These are phyloP conservation scores for Globisporangium paddicum DNA, from an alignment of 352 stramenopile genomes.

Conservation along the genomic window DNA sequence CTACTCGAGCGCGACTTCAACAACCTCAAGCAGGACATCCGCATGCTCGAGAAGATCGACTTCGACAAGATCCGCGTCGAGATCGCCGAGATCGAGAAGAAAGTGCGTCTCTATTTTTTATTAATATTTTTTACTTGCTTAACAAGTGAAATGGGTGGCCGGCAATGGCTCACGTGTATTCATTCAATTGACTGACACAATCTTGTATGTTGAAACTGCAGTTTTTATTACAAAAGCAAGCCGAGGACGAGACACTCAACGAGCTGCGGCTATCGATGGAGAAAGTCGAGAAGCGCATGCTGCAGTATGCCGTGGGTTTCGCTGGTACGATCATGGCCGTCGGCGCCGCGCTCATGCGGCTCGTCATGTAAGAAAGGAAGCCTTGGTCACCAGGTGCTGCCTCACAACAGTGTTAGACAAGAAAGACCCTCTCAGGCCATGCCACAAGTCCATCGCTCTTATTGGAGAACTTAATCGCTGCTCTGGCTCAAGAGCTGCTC, in stretches of 20 bases:
- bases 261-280: conserved; percentile 86
- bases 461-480: conserved; percentile 1
- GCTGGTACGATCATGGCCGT: conserved; percentile 86
- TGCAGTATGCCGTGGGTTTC: conserved; percentile 86
- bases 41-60: conserved; percentile 88
- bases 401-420: neutral
- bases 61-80: conserved; percentile 89
- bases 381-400: neutral
- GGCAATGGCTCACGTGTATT: neutral
- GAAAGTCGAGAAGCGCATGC: conserved; percentile 86
- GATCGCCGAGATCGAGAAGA: conserved; percentile 84
- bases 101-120: conserved; percentile 14
- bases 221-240: conserved; percentile 87
- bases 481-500: conserved; percentile 20
- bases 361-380: conserved; percentile 48
- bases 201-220: neutral
- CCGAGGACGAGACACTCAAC: conserved; percentile 84
- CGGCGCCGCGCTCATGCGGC: conserved; percentile 62
- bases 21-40: conserved; percentile 88
- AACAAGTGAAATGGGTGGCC: neutral
- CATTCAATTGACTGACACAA: neutral
- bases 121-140: too few species aligned
- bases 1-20: conserved; percentile 87
- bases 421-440: neutral
- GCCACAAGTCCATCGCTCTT: neutral